Percentiles rank a stretch among this genome's conserved stretches.
Evolutionary conservation across 148 eudicot species (phyloP).

Genomic region (Pharnaceum exiguum): DNA sequence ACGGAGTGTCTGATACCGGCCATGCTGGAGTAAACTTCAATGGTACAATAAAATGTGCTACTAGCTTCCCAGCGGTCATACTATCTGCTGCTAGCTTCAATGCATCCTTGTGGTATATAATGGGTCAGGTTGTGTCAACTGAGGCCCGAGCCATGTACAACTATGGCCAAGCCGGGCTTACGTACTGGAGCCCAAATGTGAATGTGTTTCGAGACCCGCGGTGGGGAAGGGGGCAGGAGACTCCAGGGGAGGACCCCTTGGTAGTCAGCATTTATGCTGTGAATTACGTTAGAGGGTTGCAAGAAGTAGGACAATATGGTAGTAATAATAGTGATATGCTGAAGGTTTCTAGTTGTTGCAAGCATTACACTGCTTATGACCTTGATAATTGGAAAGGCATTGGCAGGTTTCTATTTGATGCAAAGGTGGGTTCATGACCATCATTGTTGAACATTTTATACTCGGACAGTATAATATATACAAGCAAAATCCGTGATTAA

Average conservation of each 20-base stretch:
- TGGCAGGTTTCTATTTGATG: constrained; percentile 40
- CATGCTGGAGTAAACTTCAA: constrained; percentile 36
- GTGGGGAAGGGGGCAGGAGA: constrained; percentile 42
- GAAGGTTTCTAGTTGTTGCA: constrained; percentile 39
- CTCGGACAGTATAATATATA: too few species aligned
- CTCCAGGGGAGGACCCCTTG: constrained; percentile 42
- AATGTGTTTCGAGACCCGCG: constrained; percentile 36
- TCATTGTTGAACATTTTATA: background rate
- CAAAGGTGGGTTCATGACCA: constrained; percentile 15
- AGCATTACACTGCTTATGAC: constrained; percentile 49
- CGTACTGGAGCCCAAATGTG: constrained; percentile 42
- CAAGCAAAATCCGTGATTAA: too few species aligned
- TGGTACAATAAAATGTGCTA: constrained; percentile 38
- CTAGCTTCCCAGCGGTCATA: constrained; percentile 55
- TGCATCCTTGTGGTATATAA: constrained; percentile 35
- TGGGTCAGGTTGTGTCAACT: constrained; percentile 36
- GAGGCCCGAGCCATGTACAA: constrained; percentile 45
- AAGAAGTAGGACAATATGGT: constrained; percentile 10
- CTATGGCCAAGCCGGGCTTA: constrained; percentile 32
- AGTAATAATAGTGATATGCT: constrained; percentile 16
- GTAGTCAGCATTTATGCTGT: constrained; percentile 32
- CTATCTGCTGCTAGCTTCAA: constrained; percentile 52
- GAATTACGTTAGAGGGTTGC: constrained; percentile 30
- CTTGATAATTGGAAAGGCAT: constrained; percentile 41
- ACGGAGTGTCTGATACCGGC: constrained; percentile 45